Evolutionary conservation across 2,329 filamentous ascomycete species (phyloP), one percentile per base, ranked within the genome.

Genomic region (Hymenoscyphus repandus): DNA sequence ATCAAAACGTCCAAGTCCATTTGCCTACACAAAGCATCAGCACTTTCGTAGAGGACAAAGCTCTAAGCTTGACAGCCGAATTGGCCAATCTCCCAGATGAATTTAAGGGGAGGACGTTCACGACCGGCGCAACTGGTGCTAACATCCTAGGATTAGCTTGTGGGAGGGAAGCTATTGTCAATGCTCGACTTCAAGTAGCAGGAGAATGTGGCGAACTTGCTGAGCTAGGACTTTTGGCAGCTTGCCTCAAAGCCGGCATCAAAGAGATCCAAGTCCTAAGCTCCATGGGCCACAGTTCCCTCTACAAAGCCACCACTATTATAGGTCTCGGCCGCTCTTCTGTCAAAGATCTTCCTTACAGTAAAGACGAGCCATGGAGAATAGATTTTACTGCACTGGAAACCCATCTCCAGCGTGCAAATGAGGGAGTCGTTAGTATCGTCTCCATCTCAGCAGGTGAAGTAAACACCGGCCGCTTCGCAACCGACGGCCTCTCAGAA

Each of bases 391-490:
- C 74, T 2, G 72, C 72, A 2, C 71, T 96, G 1, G 82, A 89
- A 66, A 67, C 67, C 41, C 76, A 81, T 50, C 71, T 95, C 13
- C 61, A 70, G 47, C 64, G 64, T 58, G 53, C 54, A 50, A 69
- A 66, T 33, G 65, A 70, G 1, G 76, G 76, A 2, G 75, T 79
- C 11, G 86, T 78, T n/a, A 86, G 78, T 45, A 88, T 96, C 54
- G 80, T 96, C 34, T 82, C 78, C 4, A 71, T 96, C n/a, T 91
- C 89, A 38, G 87, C 85, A 5, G 88, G 88, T 1, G 92, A 97
- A 69, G 89, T 96, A 27, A 96, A 97, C 61, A 95, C 90, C 0
- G 90, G 91, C 0, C 75, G 83, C 5, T 96, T 90, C 66, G 85
- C 88, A 27, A 87, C 76, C 31, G 69, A 70, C 1, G 79, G 72